Percentiles rank a stretch among this genome's conserved stretches.
These are phyloP conservation scores for Hansenula lynferdii DNA, from an alignment of 1,139 yeast species.

Conservation along the genomic window DNA sequence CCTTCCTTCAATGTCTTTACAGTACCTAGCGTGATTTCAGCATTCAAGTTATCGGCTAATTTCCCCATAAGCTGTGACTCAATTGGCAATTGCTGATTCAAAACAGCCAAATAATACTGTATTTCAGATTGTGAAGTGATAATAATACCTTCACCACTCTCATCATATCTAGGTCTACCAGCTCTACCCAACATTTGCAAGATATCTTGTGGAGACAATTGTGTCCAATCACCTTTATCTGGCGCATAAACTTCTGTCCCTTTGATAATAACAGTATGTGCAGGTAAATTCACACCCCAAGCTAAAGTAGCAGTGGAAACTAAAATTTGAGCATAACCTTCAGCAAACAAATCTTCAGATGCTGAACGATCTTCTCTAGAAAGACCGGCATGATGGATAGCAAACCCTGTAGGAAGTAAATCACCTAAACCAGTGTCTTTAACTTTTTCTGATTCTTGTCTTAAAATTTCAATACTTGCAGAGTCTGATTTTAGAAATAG, in stretches of 20 bases:
- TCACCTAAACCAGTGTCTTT: conserved; percentile 53
- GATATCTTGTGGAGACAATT: conserved; percentile 88
- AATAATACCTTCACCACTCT: conserved; percentile 89
- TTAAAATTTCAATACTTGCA: conserved; percentile 55
- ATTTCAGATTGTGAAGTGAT: conserved; percentile 84
- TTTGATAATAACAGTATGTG: conserved; percentile 91
- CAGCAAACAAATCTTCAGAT: conserved; percentile 85
- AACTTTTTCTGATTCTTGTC: conserved; percentile 56
- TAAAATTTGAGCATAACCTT: conserved; percentile 74
- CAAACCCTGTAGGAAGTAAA: conserved; percentile 69
- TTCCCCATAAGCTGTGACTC: conserved; percentile 79
- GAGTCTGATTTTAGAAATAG: conserved; percentile 44
- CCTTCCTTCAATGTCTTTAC: conserved; percentile 62
- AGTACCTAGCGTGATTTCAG: conserved; percentile 78
- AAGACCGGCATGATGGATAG: conserved; percentile 94
- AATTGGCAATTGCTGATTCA: conserved; percentile 88
- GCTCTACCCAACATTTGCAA: conserved; percentile 97
- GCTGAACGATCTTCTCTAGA: conserved; percentile 66
- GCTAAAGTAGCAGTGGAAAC: conserved; percentile 96
- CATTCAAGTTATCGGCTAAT: conserved; percentile 74
- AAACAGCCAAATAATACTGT: conserved; percentile 81
- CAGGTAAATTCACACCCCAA: conserved; percentile 98
- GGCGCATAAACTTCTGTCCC: conserved; percentile 96
- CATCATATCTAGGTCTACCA: conserved; percentile 93
- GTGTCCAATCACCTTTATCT: conserved; percentile 83